Evolutionary conservation across 345 rosid species (phyloP).

Genomic region (Cochlearia excelsa): DNA sequence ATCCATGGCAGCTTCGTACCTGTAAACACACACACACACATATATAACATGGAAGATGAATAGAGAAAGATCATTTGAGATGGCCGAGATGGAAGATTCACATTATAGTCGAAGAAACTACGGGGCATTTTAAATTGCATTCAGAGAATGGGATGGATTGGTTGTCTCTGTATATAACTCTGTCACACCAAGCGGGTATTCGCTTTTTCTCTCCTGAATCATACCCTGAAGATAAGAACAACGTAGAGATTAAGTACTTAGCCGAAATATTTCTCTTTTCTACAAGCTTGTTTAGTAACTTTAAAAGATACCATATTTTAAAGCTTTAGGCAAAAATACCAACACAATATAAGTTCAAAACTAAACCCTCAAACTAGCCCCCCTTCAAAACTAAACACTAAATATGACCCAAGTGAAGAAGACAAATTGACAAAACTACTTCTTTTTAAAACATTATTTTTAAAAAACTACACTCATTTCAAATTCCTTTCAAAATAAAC

Average conservation of each 20-base stretch:
- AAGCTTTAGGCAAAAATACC: no score
- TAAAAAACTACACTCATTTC: no score
- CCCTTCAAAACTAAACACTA: no score
- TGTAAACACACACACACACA: conserved; percentile 19
- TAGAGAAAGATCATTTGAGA: neutral
- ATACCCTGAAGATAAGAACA: conserved; percentile 55
- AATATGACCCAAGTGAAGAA: no score
- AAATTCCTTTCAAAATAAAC: no score
- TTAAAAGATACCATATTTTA: no score
- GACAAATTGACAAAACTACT: no score
- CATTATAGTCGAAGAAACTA: conserved; percentile 63
- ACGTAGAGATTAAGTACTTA: neutral
- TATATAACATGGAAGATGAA: neutral
- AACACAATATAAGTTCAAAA: no score
- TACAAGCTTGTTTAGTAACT: neutral
- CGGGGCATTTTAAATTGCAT: conserved; percentile 78
- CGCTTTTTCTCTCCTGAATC: conserved; percentile 99
- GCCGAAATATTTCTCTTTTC: neutral
- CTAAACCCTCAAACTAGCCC: no score
- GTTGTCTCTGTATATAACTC: conserved; percentile 85
- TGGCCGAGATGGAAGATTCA: conserved; percentile 35
- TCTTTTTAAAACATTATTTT: no score
- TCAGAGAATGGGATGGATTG: conserved; percentile 46
- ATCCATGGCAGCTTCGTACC: conserved; percentile 97
- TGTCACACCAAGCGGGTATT: conserved; percentile 99